These are phyloP conservation scores for Ceratocystis lukuohia DNA, from an alignment of 2,329 filamentous ascomycete species.

Conservation along the genomic window DNA sequence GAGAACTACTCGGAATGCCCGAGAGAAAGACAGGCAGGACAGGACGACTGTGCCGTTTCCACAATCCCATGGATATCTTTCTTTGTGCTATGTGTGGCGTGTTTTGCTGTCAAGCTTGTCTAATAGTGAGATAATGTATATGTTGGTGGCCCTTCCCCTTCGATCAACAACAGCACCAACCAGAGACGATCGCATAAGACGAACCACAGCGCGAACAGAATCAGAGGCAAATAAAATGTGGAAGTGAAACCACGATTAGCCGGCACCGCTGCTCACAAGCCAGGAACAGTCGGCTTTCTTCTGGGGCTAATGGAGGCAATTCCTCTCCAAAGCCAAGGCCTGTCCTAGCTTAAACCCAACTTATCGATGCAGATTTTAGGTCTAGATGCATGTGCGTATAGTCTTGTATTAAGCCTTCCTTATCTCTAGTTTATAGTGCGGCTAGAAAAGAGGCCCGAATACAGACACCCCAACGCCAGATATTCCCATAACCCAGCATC, in stretches of 20 bases:
- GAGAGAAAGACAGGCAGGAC: not conserved
- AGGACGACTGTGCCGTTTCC: too few relatives aligned
- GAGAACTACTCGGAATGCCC: not conserved
- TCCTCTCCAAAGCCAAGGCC: not conserved
- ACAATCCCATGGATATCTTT: too few relatives aligned
- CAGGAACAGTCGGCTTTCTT: not conserved
- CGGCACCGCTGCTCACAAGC: not conserved
- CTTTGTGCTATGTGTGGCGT: too few relatives aligned
- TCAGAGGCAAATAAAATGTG: not conserved
- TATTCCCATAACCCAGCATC: not conserved
- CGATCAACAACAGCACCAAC: not conserved
- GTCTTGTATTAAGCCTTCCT: not conserved
- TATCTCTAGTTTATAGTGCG: not conserved
- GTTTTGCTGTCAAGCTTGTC: too few relatives aligned
- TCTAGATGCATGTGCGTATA: not conserved
- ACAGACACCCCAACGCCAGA: not conserved
- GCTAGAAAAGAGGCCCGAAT: constrained; percentile 3
- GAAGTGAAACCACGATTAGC: not conserved
- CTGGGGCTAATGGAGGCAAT: not conserved
- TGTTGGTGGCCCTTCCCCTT: too few relatives aligned
- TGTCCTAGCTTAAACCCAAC: not conserved
- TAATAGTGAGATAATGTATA: too few relatives aligned
- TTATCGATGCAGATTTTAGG: not conserved
- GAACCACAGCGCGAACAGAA: not conserved
- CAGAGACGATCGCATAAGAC: not conserved